Conservation (phyloP, 2,329 filamentous ascomycete species). For the Epichloe glyceriae region DNA sequence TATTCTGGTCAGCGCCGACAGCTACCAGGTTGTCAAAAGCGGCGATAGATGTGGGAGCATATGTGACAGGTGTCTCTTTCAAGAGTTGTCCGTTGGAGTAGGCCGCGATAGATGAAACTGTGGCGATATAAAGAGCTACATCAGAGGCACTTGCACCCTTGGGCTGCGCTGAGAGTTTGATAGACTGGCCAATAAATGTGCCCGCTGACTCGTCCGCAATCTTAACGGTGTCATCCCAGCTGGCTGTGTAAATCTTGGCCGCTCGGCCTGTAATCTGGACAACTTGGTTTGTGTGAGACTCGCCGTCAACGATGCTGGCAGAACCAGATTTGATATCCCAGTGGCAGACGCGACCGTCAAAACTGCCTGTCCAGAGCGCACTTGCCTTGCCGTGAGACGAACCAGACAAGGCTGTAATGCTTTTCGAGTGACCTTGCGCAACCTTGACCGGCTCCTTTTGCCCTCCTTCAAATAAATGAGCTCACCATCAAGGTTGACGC, state of each 20-base stretch:
- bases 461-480: constrained; percentile 77
- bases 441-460: constrained; percentile 55
- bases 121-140: constrained; percentile 43
- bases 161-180: constrained; percentile 66
- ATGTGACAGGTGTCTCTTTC: constrained; percentile 45
- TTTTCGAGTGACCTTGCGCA: constrained; percentile 82
- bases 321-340: constrained; percentile 67
- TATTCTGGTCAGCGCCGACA: constrained; percentile 61
- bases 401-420: constrained; percentile 58
- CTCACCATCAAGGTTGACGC: constrained; percentile 75
- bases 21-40: constrained; percentile 56
- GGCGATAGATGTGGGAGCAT: constrained; percentile 58
- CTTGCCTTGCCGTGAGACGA: constrained; percentile 38
- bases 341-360: constrained; percentile 72
- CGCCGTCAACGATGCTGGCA: constrained; percentile 62
- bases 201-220: constrained; percentile 61
- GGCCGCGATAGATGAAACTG: constrained; percentile 35
- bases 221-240: constrained; percentile 87
- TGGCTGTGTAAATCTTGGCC: constrained; percentile 67
- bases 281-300: constrained; percentile 76
- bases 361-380: constrained; percentile 79
- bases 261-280: constrained; percentile 53
- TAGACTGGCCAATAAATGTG: constrained; percentile 57
- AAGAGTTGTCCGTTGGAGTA: constrained; percentile 49
- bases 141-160: constrained; percentile 53